Evolutionary conservation across 139 green algal genomes (phyloP), one percentile per base, ranked within the genome.

Genomic region (Chlamydomonas schloesseri): DNA sequence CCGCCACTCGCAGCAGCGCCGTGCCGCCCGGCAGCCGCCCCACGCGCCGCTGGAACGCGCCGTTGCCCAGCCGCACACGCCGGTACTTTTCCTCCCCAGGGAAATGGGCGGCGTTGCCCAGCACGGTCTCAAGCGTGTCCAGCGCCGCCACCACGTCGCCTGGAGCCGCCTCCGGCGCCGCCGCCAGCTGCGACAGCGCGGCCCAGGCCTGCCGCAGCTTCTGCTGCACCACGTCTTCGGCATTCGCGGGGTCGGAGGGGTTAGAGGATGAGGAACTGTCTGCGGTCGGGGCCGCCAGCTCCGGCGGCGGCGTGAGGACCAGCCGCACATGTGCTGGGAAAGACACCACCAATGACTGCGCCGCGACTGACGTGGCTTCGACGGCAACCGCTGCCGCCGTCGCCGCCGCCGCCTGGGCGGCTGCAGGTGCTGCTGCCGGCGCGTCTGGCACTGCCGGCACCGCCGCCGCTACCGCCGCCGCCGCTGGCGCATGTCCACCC

Each of bases 1-100:
- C 90, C 29, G 90, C 87, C 17, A 88, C 24, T 15, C 60, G 50
- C 81, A 93, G 58, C 53, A 93, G n/a, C 65, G 88, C 67, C 70
- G 87, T 24, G 17, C 81, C 90, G 5, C 70, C 84, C 18, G 81
- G 68, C 74, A 83, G 75, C 34, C 80, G 46, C 26, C 79, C 90
- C 42, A 92, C 18, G 20, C 74, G 73, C 5, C 71, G 55, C 9
- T 86, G 68, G 71, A 92, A 87, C 0, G 82, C 88, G 23, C 68
- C 57, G 42, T 91, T 93, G 47, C 53, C 47, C 20, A 71, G 73
- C 37, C 84, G 75, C 20, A 93, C 68, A 2, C 71, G 73, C 15
- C 73, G 81, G 72, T 77, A 92, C 46, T 75, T 83, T 21, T 70
- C 14, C 26, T 92, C 81, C 5, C 34, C 24, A 11, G 88, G 86